phyloP scores from a whole-genome alignment of 1,284 basidiomycete genomes.

The Pseudozyma hubeiensis region DNA sequence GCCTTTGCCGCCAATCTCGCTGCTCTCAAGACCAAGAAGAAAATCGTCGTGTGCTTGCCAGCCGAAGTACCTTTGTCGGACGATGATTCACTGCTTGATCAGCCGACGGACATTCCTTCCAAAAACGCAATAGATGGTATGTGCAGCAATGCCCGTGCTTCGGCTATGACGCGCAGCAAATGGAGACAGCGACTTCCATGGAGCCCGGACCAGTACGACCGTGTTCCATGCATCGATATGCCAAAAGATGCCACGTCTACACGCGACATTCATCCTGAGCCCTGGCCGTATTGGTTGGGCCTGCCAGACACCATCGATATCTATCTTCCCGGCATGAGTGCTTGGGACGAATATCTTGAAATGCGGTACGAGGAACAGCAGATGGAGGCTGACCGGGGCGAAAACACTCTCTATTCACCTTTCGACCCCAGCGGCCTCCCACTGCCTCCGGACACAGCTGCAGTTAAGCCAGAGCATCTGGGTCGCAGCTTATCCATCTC shows the following conservation, averaged over 20 bases:
- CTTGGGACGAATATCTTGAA: constrained; percentile 58
- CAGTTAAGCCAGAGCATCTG: constrained; percentile 8
- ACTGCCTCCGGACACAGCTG: constrained; percentile 16
- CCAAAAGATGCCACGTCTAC: constrained; percentile 27
- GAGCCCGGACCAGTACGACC: constrained; percentile 11
- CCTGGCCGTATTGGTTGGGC: constrained; percentile 37
- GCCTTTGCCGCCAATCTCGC: constrained; percentile 51
- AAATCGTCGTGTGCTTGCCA: constrained; percentile 43
- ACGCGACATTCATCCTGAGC: constrained; percentile 41
- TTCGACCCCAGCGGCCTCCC: constrained; percentile 4
- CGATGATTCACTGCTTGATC: constrained; percentile 26
- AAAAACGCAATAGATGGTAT: not conserved
- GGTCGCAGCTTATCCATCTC: constrained; percentile 48
- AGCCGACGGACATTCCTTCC: constrained; percentile 1
- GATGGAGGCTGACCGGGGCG: constrained; percentile 18
- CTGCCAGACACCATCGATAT: constrained; percentile 63
- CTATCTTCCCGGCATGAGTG: constrained; percentile 59
- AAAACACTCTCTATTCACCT: constrained; percentile 4
- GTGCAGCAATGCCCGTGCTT: constrained; percentile 14
- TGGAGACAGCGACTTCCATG: constrained; percentile 38
- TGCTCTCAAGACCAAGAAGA: constrained; percentile 41
- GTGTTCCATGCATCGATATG: constrained; percentile 12
- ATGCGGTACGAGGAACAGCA: constrained; percentile 43
- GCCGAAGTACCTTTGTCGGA: constrained; percentile 30
- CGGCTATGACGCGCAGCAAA: constrained; percentile 22